Base-by-base conservation (phyloP, 495 filamentous ascomycete genomes). In the Ascodesmis nigricans region DNA sequence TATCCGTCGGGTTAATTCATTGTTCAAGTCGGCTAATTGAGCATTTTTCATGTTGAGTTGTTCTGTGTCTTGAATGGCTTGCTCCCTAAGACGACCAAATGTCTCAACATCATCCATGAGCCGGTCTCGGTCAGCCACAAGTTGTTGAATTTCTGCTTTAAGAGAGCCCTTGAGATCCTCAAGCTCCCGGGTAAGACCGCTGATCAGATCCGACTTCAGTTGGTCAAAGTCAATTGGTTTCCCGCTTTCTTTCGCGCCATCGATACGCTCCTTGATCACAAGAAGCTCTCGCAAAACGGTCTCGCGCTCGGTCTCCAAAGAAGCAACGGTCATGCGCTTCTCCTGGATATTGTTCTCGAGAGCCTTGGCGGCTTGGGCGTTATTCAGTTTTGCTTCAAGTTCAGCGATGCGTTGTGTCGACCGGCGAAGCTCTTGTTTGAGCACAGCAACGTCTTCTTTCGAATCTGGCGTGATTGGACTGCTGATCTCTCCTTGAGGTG, bases 251-350 rank as follows among this genome's bases (percentile, higher is more conserved):
- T 76, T 79, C 31, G 61, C 78, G 52, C 62, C 61, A 41, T 69
- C 67, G 8, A 78, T 59, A 38, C 74, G 68, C 15, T 87, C 78
- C 43, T 71, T 69, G 4, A 82, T 79, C 41, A 95, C 66, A 8
- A 82, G 72, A 15, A 99, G 63, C 50, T 99, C 83, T 14, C 79
- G 73, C 36, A 99, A 69, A 48, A 92, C 81, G 44, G 93, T 81
- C 54, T 99, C 90, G 17, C 82, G 75, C 55, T 91, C 78, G 1
- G 82, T 80, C 53, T 95, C 84, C 14, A 99, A 62, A 7, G 83
- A 76, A n/a, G 87, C 83, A 47, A 99, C 81, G 1, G 84, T 95
- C 41, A 83, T 91, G 29, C 87, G 69, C 60, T 95, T 95, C 55
- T 95, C 82, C 21, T 75, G 65, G 8, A 99, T 60, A 46, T 82